Evolutionary conservation across 176 grass and related monocot species (phyloP), one percentile per base, ranked within the genome.

Genomic region (Oryza longistaminata): DNA sequence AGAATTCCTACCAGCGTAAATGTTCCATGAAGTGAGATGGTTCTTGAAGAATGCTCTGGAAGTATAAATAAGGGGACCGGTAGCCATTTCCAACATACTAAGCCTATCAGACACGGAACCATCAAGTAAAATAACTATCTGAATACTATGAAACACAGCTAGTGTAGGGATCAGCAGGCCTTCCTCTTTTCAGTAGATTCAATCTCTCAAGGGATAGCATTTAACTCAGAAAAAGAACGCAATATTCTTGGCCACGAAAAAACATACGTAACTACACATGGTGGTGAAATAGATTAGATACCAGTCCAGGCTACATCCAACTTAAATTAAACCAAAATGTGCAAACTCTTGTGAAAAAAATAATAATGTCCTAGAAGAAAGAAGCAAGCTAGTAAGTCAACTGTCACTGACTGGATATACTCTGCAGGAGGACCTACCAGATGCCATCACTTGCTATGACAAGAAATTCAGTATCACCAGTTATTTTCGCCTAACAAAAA

Each of bases 361-460:
- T 29, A 71, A 19, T 55, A 55, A 16, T 55, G 15, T 55, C 6
- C 5, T 55, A 55, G 52, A 55, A 55, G 52, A 55, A 53, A 13
- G 14, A 53, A 49, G 46, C 46, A 49, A 49, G 46, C 46, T 2
- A 48, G 45, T 4, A 14, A 55, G 49, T 7, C 50, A 24, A 26
- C 31, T 8, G 31, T 61, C 1, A 55, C 5, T 69, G 6, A 73
- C 3, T 64, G 5, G 4, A 68, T 45, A 44, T 66, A 17, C 3
- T 75, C 62, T 53, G 62, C 21, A 84, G 53, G 49, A 89, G 22
- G 60, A 62, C 79, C 74, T 87, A 90, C 89, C 85, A 90, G 68
- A 90, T 55, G 22, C 88, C 84, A 17, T 74, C 80, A 77, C 73
- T 86, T 79, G 84, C 84, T 48, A 87, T 53, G 50, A 90, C 35